Evolutionary conservation across 495 filamentous ascomycete species (phyloP), one percentile per base, ranked within the genome.

Genomic region (Aspergillus asperescens): DNA sequence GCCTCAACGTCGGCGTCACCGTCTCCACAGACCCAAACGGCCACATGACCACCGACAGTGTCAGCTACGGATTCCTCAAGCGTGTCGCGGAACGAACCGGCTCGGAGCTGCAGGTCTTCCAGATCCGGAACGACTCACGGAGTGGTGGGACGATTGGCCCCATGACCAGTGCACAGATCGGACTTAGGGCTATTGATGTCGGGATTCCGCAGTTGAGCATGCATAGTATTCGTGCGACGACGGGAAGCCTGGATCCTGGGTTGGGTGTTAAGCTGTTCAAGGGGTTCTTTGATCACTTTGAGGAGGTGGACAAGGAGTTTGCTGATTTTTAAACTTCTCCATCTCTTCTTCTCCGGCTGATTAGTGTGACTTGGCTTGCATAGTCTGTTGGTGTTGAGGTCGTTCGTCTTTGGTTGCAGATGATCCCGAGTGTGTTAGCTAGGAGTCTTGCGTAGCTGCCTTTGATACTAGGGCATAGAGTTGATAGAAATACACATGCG

Each of bases 101-200:
- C 27, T 77, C 79, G 25, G 81, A 77, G 27, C 69, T 95, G 56
- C 93, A 98, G 71, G 73, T 91, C 10, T 96, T 96, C 76, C 90
- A 95, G 75, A 96, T 96, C 62, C 76, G 93, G 29, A 98, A 98
- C 60, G 93, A 96, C 65, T 82, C 75, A 7, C 76, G 93, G 27
- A 85, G 80, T 57, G 93, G 93, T 25, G 93, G 93, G 3, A 98
- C 93, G 1, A 90, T 96, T n/a, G 93, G 93, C 0, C 93, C 93
- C 1, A 92, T 94, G 86, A 76, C 95, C 35, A 88, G 82, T 54
- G 75, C 80, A 12, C 81, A 76, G 9, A 90, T 90, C 69, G 93
- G 93, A 23, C 81, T 94, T 64, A 75, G 90, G 39, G 84, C 90
- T 1, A 84, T 93, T 52, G 93, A 98, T 65, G 89, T 89, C 1